Conservation (phyloP, 257 asterid species). For the Catharanthus roseus region DNA sequence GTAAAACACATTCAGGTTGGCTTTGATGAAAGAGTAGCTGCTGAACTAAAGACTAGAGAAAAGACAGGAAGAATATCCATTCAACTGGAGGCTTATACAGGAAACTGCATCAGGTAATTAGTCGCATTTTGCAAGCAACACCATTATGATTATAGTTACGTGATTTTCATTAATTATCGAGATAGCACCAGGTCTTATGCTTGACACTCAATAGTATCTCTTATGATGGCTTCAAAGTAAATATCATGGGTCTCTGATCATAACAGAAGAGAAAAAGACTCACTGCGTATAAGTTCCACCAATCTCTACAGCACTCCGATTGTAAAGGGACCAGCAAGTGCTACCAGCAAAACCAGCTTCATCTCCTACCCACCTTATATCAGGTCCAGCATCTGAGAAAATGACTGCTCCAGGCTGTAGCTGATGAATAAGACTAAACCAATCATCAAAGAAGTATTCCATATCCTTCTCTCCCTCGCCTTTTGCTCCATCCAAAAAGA, state of each 20-base stretch:
- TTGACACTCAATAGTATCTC: neutral
- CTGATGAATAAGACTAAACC: constrained; percentile 87
- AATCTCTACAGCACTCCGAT: constrained; percentile 46
- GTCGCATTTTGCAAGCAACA: neutral
- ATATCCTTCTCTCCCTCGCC: constrained; percentile 84
- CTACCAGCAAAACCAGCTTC: constrained; percentile 71
- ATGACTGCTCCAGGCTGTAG: constrained; percentile 74
- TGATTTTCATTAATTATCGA: neutral
- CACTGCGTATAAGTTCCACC: constrained; percentile 51
- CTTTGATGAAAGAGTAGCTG: neutral
- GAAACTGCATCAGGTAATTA: neutral
- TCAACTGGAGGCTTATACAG: neutral
- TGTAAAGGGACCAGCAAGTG: constrained; percentile 96
- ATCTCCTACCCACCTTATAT: constrained; percentile 88
- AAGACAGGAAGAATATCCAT: neutral
- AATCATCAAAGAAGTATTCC: constrained; percentile 84
- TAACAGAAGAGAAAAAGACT: constrained; percentile 24
- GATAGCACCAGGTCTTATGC: neutral
- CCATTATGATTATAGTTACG: neutral
- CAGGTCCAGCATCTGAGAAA: constrained; percentile 91
- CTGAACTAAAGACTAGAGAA: neutral
- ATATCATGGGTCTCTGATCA: constrained; percentile 2
- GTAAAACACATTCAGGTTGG: neutral
- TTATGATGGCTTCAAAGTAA: neutral
- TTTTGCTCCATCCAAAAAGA: constrained; percentile 89